Evolutionary conservation across 2,329 filamentous ascomycete genomes (phyloP).

Genomic region (Cercospora sesami): DNA sequence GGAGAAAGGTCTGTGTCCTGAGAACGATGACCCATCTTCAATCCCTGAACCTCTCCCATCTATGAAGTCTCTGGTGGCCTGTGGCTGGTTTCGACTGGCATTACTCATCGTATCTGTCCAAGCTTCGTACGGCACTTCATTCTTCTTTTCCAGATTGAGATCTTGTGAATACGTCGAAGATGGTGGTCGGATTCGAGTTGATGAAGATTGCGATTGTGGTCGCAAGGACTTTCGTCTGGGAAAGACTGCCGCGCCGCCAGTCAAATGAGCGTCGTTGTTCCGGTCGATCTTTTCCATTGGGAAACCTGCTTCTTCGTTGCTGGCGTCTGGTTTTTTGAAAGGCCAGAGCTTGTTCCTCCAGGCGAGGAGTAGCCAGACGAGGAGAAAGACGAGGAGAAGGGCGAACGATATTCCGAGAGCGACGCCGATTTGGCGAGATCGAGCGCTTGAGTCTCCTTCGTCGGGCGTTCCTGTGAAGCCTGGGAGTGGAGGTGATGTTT

Average conservation of each 20-base stretch:
- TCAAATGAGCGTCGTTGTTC: not conserved
- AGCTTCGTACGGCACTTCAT: not conserved
- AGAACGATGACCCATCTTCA: not conserved
- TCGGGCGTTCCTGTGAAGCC: not conserved
- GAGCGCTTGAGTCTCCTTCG: not conserved
- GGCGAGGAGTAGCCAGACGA: not conserved
- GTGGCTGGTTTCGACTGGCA: not conserved
- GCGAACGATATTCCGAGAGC: not conserved
- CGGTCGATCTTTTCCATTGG: not conserved
- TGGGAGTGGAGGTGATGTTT: not conserved
- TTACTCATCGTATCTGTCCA: slow-evolving; percentile 1
- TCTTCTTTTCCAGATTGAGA: not conserved
- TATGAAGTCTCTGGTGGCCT: not conserved
- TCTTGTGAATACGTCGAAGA: slow-evolving; percentile 1
- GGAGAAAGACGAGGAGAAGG: not conserved
- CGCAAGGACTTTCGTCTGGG: not conserved
- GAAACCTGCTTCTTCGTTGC: not conserved
- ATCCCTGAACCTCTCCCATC: not conserved
- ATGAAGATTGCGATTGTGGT: not conserved
- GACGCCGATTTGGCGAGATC: not conserved
- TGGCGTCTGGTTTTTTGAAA: not conserved
- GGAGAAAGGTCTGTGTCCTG: not conserved
- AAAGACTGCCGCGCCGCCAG: not conserved
- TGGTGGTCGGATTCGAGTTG: not conserved
- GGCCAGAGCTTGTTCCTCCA: not conserved